Conservation (phyloP, 441 rosid genomes). For the Euphorbia schlechtendalii region DNA sequence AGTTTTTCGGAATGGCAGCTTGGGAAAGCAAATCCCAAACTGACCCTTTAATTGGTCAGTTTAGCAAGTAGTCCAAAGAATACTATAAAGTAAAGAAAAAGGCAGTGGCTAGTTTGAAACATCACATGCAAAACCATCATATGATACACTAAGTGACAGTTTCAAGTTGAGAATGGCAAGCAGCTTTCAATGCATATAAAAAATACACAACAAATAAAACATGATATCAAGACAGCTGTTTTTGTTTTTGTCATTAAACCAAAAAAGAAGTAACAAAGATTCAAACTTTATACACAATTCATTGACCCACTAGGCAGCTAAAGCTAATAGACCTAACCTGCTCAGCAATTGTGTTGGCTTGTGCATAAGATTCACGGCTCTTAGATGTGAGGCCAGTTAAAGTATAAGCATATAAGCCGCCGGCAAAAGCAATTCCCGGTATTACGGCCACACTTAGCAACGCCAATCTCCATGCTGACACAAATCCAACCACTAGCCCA, state of each 20-base stretch:
- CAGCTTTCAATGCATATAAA: slow-evolving; percentile 21
- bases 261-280: slow-evolving; percentile 1
- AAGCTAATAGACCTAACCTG: slow-evolving; percentile 72
- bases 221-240: slow-evolving; percentile 21
- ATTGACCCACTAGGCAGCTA: too few species aligned
- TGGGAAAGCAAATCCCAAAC: too few species aligned
- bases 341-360: slow-evolving; percentile 92
- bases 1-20: too few species aligned
- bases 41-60: too few species aligned
- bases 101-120: not conserved
- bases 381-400: slow-evolving; percentile 95
- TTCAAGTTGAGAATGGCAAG: slow-evolving; percentile 7
- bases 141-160: too few species aligned
- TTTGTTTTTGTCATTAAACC: slow-evolving; percentile 17
- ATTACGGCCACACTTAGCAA: slow-evolving; percentile 90
- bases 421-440: slow-evolving; percentile 98
- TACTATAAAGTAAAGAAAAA: not conserved
- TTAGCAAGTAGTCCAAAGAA: too few species aligned
- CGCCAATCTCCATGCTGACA: slow-evolving; percentile 96
- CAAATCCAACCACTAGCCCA: slow-evolving; percentile 97
- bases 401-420: slow-evolving; percentile 94
- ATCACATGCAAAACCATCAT: slow-evolving; percentile 15
- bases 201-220: slow-evolving; percentile 15
- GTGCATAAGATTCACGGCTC: slow-evolving; percentile 95
- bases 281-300: not conserved